These are phyloP conservation scores for Dianthus caryophyllus DNA, from an alignment of 148 eudicot genomes.

Conservation along the genomic window DNA sequence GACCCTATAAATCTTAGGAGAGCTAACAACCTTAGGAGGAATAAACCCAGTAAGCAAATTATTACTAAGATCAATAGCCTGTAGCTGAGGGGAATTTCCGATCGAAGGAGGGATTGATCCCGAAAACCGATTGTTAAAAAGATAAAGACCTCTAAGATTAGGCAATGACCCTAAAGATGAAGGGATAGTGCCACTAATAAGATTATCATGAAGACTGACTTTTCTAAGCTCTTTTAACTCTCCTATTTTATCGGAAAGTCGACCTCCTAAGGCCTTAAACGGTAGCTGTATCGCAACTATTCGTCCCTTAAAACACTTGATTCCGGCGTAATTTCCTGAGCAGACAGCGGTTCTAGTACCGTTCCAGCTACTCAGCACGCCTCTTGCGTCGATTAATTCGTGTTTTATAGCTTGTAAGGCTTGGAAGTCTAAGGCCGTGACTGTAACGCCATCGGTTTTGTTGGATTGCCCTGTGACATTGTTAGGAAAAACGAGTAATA, in stretches of 20 bases:
- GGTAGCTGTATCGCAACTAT: conserved; percentile 72
- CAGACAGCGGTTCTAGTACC: conserved; percentile 46
- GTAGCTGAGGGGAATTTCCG: conserved; percentile 38
- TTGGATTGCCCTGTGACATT: conserved; percentile 27
- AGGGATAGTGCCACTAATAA: conserved; percentile 59
- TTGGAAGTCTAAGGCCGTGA: conserved; percentile 46
- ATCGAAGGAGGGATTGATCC: conserved; percentile 68
- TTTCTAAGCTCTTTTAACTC: conserved; percentile 51
- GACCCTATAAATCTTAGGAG: conserved; percentile 56
- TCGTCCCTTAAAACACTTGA: conserved; percentile 56
- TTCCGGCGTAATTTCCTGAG: conserved; percentile 73
- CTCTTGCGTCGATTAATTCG: conserved; percentile 40
- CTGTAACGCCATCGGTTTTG: conserved; percentile 35
- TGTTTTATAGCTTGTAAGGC: conserved; percentile 50
- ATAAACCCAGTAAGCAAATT: conserved; percentile 60
- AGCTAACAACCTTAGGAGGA: conserved; percentile 44
- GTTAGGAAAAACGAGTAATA: conserved; percentile 18
- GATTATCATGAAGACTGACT: conserved; percentile 74
- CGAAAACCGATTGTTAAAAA: conserved; percentile 68
- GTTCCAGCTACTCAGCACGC: conserved; percentile 58
- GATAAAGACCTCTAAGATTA: conserved; percentile 68
- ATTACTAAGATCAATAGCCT: conserved; percentile 61
- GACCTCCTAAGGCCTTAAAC: conserved; percentile 61
- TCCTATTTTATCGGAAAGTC: conserved; percentile 55
- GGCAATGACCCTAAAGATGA: conserved; percentile 56